Conservation (phyloP, 768 basidiomycete species). For the Lactifluus volemus region DNA sequence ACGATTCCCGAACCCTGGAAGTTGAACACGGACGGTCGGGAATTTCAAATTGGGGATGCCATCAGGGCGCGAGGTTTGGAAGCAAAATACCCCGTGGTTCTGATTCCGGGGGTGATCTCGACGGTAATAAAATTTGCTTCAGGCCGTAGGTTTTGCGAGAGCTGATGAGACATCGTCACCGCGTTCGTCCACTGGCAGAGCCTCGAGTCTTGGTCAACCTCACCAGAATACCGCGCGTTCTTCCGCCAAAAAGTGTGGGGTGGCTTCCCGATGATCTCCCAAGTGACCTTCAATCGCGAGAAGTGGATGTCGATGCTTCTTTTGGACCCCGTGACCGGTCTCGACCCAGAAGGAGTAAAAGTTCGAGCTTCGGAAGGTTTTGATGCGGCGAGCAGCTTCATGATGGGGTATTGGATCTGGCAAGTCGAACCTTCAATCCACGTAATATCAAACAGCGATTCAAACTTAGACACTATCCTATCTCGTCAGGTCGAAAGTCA, state of each 20-base stretch:
- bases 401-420: slow-evolving; percentile 96
- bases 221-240: slow-evolving; percentile 74
- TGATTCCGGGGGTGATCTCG: slow-evolving; percentile 88
- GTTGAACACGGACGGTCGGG: slow-evolving; percentile 69
- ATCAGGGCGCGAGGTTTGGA: slow-evolving; percentile 55
- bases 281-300: slow-evolving; percentile 75
- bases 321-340: slow-evolving; percentile 84
- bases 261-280: slow-evolving; percentile 74
- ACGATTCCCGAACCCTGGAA: slow-evolving; percentile 79
- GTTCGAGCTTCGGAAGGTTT: slow-evolving; percentile 90
- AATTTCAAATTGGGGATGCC: slow-evolving; percentile 67
- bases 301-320: slow-evolving; percentile 87
- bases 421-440: slow-evolving; percentile 23
- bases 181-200: slow-evolving; percentile 44
- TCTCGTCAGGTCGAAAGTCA: slow-evolving; percentile 66
- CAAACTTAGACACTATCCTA: neutral
- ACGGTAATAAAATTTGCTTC: slow-evolving; percentile 43
- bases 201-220: slow-evolving; percentile 90
- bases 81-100: slow-evolving; percentile 69
- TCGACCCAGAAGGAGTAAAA: slow-evolving; percentile 80
- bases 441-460: neutral
- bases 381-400: slow-evolving; percentile 78
- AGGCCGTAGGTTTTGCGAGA: too few species aligned
- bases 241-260: slow-evolving; percentile 88
- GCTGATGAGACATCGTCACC: too few species aligned